Evolutionary conservation across 2,329 filamentous ascomycete species (phyloP).

Genomic region (Fusarium hostae): DNA sequence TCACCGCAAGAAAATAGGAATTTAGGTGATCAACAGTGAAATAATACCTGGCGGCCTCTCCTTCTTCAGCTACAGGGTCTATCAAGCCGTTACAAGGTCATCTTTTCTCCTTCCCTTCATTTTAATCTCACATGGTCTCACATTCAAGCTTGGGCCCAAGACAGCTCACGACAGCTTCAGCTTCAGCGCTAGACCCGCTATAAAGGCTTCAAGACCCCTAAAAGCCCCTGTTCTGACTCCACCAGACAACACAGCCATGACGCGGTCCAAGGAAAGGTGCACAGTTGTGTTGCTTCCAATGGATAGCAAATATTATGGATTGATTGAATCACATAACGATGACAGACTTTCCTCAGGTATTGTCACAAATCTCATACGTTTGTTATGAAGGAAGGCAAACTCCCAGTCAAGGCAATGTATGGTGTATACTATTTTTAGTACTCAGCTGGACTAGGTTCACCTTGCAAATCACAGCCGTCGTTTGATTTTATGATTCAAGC

Average conservation of each 20-base stretch:
- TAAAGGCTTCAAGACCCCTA: slow-evolving; percentile 8
- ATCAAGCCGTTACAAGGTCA: background rate
- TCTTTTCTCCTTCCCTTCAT: background rate
- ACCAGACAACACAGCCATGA: slow-evolving; percentile 23
- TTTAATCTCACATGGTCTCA: slow-evolving; percentile 5
- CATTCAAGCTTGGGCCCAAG: slow-evolving; percentile 2
- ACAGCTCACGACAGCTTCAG: slow-evolving; percentile 23
- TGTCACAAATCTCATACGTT: background rate
- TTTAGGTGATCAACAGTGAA: background rate
- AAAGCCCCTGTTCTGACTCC: background rate
- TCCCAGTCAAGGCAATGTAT: background rate
- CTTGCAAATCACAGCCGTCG: background rate
- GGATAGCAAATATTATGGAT: background rate
- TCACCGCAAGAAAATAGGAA: background rate
- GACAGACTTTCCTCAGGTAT: background rate
- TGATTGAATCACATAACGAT: background rate
- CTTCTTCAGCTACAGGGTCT: background rate
- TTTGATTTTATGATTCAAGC: background rate
- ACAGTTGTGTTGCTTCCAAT: background rate
- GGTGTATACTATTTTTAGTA: background rate
- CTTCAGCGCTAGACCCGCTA: slow-evolving; percentile 18
- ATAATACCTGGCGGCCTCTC: background rate
- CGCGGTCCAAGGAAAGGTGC: background rate
- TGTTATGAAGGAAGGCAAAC: background rate
- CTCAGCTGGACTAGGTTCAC: background rate